A percentile compares a stretch with the other conserved stretches of the same genome.
Conservation (phyloP, 306 rosid species). For the Benincasa hispida region DNA sequence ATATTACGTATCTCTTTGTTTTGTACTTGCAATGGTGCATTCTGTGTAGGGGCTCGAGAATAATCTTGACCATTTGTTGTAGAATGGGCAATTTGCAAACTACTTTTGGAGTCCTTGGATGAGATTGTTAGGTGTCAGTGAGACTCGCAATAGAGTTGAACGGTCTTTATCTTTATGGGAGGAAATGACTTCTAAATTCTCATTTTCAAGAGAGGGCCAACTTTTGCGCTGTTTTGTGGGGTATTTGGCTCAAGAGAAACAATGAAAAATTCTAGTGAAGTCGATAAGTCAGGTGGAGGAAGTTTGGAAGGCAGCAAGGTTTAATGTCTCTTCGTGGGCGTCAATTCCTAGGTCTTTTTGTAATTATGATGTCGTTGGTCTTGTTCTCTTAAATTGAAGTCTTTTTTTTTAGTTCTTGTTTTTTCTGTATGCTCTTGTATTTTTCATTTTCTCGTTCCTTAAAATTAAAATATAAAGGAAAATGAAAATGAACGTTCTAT, state of each 20-base stretch:
- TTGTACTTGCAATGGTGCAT: too few relatives aligned
- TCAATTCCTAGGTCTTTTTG: not conserved
- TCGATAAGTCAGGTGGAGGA: not conserved
- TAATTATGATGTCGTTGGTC: not conserved
- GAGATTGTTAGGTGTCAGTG: too few relatives aligned
- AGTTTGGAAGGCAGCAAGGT: not conserved
- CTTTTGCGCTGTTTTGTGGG: too few relatives aligned
- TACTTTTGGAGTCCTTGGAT: not conserved
- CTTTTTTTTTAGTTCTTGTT: too few relatives aligned
- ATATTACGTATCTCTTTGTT: too few relatives aligned
- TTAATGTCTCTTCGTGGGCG: not conserved
- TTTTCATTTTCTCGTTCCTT: too few relatives aligned
- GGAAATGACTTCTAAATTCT: too few relatives aligned
- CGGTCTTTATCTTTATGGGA: too few relatives aligned
- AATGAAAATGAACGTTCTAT: not conserved
- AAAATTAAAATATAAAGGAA: too few relatives aligned
- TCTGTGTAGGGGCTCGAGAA: not conserved
- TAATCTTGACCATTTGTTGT: not conserved
- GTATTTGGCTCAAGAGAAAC: not conserved
- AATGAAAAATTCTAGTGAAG: not conserved
- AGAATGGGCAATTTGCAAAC: not conserved
- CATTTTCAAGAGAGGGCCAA: too few relatives aligned
- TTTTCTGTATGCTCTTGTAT: too few relatives aligned
- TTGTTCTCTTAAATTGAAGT: not conserved
- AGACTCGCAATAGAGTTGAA: too few relatives aligned